Base-by-base conservation (phyloP, 352 stramenopile species). In the Aphanomyces stellatus region DNA sequence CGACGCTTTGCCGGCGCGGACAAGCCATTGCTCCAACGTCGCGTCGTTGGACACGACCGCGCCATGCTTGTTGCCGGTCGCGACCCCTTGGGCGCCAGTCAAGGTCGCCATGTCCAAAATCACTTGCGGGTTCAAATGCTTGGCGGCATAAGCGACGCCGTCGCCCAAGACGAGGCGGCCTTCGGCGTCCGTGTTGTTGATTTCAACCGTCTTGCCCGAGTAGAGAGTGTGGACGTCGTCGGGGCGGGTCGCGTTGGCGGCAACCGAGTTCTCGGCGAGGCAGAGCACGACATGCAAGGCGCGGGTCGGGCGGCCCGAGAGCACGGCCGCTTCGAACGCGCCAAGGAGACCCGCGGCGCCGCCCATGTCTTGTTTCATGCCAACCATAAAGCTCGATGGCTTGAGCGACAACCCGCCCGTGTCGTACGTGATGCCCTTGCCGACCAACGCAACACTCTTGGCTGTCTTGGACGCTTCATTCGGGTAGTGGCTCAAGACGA, bases 101-200 rank as follows among this genome's bases (percentile, higher is more conserved):
- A 97, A 71, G 10, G 89, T 97, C 5, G 88, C 88, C 81, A 96
- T 91, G 59, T 96, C 86, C 22, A 96, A 68, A 22, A 96, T 74
- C n/a, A 91, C 63, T n/a, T 65, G 51, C 62, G 78, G 65, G 17
- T 81, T 67, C 34, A 93, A 79, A 65, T 95, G 78, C 57, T 88
- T 81, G 15, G 79, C 78, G 0, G 79, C 87, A 69, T 93, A 90
- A 31, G 82, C 83, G 6, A 96, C 87, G 31, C 80, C 88, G 78
- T 97, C 89, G 3, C 55, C 74, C 17, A 97, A 69, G 0, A 96
- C 85, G 2, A 97, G 72, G 22, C 89, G 72, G 15, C 89, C 89
- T 73, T 97, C 89, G 1, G 89, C 89, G 73, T 97, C 89, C 19
- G 75, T 88, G 69, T 97, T 96, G 73, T 97, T 96, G 56, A 97